Conservation (phyloP, 1,284 basidiomycete species). For the Ustilago cynodontis region DNA sequence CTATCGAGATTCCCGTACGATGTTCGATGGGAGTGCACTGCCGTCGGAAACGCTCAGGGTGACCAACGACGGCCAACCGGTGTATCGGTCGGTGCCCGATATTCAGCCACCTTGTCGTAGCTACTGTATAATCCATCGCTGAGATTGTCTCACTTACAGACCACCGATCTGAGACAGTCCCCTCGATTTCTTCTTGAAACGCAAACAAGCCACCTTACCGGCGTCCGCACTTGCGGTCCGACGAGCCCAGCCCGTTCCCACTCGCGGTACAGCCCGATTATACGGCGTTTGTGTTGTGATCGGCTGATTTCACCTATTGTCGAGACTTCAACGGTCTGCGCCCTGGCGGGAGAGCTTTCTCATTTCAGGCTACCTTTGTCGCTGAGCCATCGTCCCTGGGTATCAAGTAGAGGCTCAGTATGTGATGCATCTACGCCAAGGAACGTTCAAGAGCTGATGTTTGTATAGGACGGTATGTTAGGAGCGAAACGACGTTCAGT, state of each 20-base stretch:
- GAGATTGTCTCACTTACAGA: neutral
- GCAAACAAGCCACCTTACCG: neutral
- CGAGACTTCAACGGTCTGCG: too few relatives aligned
- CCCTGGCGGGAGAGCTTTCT: too few relatives aligned
- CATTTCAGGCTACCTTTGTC: too few relatives aligned
- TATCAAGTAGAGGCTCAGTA: too few relatives aligned
- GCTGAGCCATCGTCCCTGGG: too few relatives aligned
- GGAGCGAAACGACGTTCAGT: neutral
- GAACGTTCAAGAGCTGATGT: too few relatives aligned
- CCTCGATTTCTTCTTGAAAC: constrained; percentile 16
- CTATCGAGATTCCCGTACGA: neutral
- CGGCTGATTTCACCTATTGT: too few relatives aligned
- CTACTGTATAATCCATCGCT: neutral
- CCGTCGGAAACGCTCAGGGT: constrained; percentile 5
- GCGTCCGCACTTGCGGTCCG: neutral
- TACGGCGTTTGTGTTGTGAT: too few relatives aligned
- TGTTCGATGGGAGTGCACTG: neutral
- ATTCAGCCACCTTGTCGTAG: neutral
- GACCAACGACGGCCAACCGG: neutral
- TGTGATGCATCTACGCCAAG: too few relatives aligned
- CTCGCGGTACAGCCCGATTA: neutral
- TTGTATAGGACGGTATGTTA: neutral
- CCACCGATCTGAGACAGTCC: constrained; percentile 11
- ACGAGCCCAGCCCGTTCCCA: too few relatives aligned
- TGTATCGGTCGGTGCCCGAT: neutral